phyloP scores from a whole-genome alignment of 495 filamentous ascomycete species.

The Ascodesmis nigricans region DNA sequence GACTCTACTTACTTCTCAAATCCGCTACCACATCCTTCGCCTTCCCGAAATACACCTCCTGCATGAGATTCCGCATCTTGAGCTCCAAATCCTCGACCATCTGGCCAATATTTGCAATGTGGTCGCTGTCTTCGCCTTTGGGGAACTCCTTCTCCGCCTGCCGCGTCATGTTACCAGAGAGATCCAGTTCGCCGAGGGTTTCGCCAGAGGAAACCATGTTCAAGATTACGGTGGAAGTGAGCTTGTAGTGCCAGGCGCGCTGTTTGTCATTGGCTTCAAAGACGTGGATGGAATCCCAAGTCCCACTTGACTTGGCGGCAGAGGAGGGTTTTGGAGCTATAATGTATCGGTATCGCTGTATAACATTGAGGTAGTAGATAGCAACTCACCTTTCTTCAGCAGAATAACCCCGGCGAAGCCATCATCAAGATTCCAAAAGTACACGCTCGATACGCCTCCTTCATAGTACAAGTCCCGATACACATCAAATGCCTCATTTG shows the following conservation, averaged over 20 bases:
- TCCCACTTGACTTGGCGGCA: slow-evolving; percentile 49
- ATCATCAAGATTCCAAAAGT: slow-evolving; percentile 97
- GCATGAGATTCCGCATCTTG: slow-evolving; percentile 95
- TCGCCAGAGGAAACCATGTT: slow-evolving; percentile 51
- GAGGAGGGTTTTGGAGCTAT: slow-evolving; percentile 24
- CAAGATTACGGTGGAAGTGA: slow-evolving; percentile 90
- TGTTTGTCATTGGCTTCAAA: slow-evolving; percentile 86
- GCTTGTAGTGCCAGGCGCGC: slow-evolving; percentile 83
- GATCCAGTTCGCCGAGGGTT: slow-evolving; percentile 67
- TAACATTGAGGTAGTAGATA: not conserved
- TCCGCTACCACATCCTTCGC: slow-evolving; percentile 98
- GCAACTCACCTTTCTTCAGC: slow-evolving; percentile 63
- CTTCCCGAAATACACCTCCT: slow-evolving; percentile 99
- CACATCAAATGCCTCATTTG: slow-evolving; percentile 91
- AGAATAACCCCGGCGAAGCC: slow-evolving; percentile 92
- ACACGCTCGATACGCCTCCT: slow-evolving; percentile 82
- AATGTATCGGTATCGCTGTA: not conserved
- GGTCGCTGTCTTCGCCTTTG: slow-evolving; percentile 45
- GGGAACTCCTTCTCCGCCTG: slow-evolving; percentile 81
- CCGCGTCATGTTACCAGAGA: slow-evolving; percentile 92
- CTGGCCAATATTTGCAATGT: slow-evolving; percentile 80
- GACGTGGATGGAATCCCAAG: slow-evolving; percentile 97
- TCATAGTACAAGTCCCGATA: slow-evolving; percentile 97
- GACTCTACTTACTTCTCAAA: slow-evolving; percentile 46
- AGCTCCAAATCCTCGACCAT: slow-evolving; percentile 99